Evolutionary conservation across 2,329 filamentous ascomycete species (phyloP).

Genomic region (Berkeleyomyces basicola): DNA sequence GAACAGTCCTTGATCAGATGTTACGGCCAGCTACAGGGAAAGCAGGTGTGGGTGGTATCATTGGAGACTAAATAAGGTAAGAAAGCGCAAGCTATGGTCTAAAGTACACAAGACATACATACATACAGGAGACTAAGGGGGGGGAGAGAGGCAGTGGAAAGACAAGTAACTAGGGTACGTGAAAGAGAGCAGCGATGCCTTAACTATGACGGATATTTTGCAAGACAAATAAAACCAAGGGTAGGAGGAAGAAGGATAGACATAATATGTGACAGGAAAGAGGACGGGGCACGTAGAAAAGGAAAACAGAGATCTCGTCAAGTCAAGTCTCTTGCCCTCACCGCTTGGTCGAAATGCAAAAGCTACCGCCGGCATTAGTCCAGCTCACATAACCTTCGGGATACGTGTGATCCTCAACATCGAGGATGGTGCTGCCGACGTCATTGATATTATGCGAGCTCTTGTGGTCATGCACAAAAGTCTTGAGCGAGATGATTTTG

Average conservation of each 20-base stretch:
- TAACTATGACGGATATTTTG: not conserved
- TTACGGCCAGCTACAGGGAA: not conserved
- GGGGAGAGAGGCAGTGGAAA: not conserved
- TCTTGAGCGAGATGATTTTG: conserved; percentile 80
- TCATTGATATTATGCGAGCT: conserved; percentile 64
- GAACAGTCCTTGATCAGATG: not conserved
- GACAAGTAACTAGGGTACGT: not conserved
- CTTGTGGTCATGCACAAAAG: conserved; percentile 69
- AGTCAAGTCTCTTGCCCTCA: conserved; percentile 15
- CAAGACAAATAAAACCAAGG: not conserved
- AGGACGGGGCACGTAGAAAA: not conserved
- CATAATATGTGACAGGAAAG: not conserved
- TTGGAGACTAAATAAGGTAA: conserved; percentile 3
- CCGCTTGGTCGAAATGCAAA: conserved; percentile 77
- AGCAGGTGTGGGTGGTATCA: not conserved
- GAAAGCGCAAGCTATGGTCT: conserved; percentile 2
- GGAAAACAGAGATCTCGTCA: not conserved
- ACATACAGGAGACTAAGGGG: not conserved
- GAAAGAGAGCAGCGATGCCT: not conserved
- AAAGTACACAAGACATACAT: conserved; percentile 2
- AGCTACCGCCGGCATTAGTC: conserved; percentile 69
- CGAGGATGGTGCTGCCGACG: conserved; percentile 64
- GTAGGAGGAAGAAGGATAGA: not conserved
- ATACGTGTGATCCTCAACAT: conserved; percentile 48
- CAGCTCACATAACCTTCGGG: conserved; percentile 72